These are phyloP conservation scores for Epichloe typhina DNA, from an alignment of 2,329 filamentous ascomycete genomes.

Conservation along the genomic window DNA sequence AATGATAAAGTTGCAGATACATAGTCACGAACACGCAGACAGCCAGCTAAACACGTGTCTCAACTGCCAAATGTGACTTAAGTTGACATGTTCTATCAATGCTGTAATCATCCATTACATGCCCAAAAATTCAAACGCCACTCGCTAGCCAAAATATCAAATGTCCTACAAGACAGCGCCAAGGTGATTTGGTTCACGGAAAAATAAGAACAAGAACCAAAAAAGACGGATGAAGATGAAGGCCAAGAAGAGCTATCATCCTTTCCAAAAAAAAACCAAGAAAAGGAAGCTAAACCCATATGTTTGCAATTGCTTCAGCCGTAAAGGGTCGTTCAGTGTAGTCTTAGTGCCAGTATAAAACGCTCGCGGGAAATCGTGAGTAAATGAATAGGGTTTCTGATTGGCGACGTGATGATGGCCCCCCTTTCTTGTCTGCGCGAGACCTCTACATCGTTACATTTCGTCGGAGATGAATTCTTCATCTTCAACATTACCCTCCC, in stretches of 20 bases:
- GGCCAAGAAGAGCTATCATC: too few species aligned
- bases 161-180: not conserved
- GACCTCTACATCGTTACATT: slow-evolving; percentile 11
- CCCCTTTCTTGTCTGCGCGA: too few species aligned
- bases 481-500: slow-evolving; percentile 14
- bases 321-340: too few species aligned
- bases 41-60: too few species aligned
- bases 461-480: slow-evolving; percentile 18
- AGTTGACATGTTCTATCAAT: not conserved
- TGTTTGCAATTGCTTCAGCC: too few species aligned
- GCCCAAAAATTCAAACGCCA: slow-evolving; percentile 3
- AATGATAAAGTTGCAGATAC: not conserved
- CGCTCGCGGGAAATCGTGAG: too few species aligned
- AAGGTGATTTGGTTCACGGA: not conserved
- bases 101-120: not conserved
- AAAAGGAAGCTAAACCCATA: too few species aligned
- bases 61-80: not conserved
- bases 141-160: not conserved
- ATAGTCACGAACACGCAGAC: too few species aligned
- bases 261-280: too few species aligned
- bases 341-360: too few species aligned
- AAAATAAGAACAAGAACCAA: not conserved
- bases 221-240: not conserved
- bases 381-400: too few species aligned
- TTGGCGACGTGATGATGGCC: too few species aligned